Conservation (phyloP, 1,284 basidiomycete genomes). For the Amylostereum areolatum region DNA sequence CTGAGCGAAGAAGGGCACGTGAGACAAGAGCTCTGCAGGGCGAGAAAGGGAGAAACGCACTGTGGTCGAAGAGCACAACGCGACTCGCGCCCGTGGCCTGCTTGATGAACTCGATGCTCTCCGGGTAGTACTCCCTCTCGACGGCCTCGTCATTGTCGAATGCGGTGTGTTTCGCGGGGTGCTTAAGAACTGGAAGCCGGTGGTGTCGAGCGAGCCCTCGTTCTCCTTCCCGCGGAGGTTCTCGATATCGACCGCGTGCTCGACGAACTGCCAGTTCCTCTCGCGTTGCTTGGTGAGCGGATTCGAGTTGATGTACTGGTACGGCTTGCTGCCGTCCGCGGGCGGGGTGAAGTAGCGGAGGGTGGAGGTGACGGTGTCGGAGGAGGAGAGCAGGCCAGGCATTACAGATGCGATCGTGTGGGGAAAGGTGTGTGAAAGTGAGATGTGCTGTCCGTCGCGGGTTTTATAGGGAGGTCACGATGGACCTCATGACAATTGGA, state of each 20-base stretch:
- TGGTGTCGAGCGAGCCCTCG: constrained; percentile 33
- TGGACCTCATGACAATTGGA: too few relatives aligned
- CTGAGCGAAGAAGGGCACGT: constrained; percentile 17
- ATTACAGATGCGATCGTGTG: too few relatives aligned
- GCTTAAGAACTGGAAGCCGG: constrained; percentile 42
- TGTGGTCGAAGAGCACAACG: constrained; percentile 60
- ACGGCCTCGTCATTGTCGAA: constrained; percentile 39
- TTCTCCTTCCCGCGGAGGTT: constrained; percentile 44
- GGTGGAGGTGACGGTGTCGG: constrained; percentile 3
- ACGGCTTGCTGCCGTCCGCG: constrained; percentile 11
- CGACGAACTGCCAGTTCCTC: neutral
- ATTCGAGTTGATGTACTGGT: constrained; percentile 1
- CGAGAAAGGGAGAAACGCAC: constrained; percentile 28
- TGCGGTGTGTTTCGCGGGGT: constrained; percentile 28
- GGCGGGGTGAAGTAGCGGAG: constrained; percentile 11
- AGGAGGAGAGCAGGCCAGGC: too few relatives aligned
- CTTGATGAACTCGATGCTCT: constrained; percentile 55
- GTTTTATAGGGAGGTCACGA: too few relatives aligned
- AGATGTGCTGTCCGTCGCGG: too few relatives aligned
- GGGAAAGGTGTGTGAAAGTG: too few relatives aligned
- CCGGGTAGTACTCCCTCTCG: constrained; percentile 40
- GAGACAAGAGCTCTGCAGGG: neutral
- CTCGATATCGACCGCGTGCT: constrained; percentile 30
- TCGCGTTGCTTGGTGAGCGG: constrained; percentile 3
- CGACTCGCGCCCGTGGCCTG: constrained; percentile 52